Evolutionary conservation across 148 eudicot genomes (phyloP), one percentile per base, ranked within the genome.

Genomic region (Rhododendron williamsianum): DNA sequence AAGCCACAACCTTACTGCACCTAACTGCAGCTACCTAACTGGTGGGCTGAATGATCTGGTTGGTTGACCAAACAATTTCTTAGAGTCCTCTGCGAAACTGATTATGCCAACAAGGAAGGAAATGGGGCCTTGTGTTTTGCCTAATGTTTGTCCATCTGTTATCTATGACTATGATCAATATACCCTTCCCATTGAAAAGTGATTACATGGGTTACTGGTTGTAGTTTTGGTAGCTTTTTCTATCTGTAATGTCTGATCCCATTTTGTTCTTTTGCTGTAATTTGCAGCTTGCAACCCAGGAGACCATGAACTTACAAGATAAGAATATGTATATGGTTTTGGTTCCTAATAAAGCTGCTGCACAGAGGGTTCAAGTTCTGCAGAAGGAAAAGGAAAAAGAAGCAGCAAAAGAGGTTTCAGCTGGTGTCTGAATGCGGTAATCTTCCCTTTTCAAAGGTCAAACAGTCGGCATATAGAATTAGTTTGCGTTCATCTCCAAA

Each of bases 231-330:
- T 71, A 19, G 38, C 30, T 71, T 30, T 65, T 71, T 71, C 18
- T 18, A 4, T 71, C 38, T 30, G 38, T 71, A 30, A 71, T 71
- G 76, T 30, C 76, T 30, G 76, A 30, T 30, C 76, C 19, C 38
- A 71, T 12, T 30, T 30, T 71, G 19, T 33, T 71, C 38, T 71
- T 71, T 33, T 82, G 52, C 85, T 56, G 38, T 38, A 77, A 72
- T 86, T 84, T 87, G 89, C 92, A 96, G 98, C 89, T 96, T 88
- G 99, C 93, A 63, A 79, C 88, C 2, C 95, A 93, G 90, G 99
- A 96, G 87, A 86, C 90, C 88, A 93, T 95, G 81, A 93, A 86
- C 88, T 96, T 96, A 84, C 90, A 91, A 0, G 98, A 93, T 76
- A 90, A 95, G 88, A 91, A 89, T 84, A 90, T 96, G 81, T 93